Percentiles rank a stretch among this genome's conserved stretches.
phyloP scores from a whole-genome alignment of 1,284 basidiomycete species.

The Trametes versicolor region DNA sequence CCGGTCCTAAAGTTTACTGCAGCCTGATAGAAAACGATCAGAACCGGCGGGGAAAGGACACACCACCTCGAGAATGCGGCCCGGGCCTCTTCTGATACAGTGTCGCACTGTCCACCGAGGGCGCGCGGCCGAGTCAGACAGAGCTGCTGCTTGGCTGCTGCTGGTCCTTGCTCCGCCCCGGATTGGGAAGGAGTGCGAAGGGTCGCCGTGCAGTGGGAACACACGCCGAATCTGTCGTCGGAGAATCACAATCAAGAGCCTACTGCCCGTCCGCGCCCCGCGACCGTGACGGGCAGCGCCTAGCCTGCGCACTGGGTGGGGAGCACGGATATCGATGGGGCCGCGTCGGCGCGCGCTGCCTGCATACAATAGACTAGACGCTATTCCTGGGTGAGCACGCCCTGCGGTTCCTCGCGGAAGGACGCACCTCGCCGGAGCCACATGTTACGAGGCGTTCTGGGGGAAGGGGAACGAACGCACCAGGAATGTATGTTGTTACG shows the following conservation, averaged over 20 bases:
- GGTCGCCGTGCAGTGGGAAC: slow-evolving; percentile 27
- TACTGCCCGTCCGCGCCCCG: slow-evolving; percentile 1
- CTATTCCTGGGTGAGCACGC: slow-evolving; percentile 19
- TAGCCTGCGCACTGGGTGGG: slow-evolving; percentile 4
- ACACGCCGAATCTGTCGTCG: slow-evolving; percentile 20
- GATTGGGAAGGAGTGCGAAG: slow-evolving; percentile 16
- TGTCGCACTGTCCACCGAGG: neutral
- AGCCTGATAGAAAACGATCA: slow-evolving; percentile 26
- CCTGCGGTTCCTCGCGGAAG: slow-evolving; percentile 13
- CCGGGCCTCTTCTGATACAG: slow-evolving; percentile 6
- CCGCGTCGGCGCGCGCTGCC: slow-evolving; percentile 3
- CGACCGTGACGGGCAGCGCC: slow-evolving; percentile 16
- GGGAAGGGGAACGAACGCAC: slow-evolving; percentile 15
- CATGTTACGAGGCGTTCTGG: slow-evolving; percentile 21
- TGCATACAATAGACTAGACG: slow-evolving; percentile 10
- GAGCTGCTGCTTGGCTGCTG: neutral
- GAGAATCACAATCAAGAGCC: slow-evolving; percentile 22
- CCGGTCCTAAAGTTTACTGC: slow-evolving; percentile 21
- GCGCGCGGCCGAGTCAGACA: slow-evolving; percentile 3
- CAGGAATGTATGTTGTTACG: slow-evolving; percentile 22
- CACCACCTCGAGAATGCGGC: slow-evolving; percentile 7
- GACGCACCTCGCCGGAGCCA: slow-evolving; percentile 29
- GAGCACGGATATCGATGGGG: slow-evolving; percentile 16
- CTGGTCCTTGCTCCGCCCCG: slow-evolving; percentile 3
- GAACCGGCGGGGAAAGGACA: slow-evolving; percentile 14